Evolutionary conservation across 768 basidiomycete species (phyloP), one percentile per base, ranked within the genome.

Genomic region (Ramaria rubella): DNA sequence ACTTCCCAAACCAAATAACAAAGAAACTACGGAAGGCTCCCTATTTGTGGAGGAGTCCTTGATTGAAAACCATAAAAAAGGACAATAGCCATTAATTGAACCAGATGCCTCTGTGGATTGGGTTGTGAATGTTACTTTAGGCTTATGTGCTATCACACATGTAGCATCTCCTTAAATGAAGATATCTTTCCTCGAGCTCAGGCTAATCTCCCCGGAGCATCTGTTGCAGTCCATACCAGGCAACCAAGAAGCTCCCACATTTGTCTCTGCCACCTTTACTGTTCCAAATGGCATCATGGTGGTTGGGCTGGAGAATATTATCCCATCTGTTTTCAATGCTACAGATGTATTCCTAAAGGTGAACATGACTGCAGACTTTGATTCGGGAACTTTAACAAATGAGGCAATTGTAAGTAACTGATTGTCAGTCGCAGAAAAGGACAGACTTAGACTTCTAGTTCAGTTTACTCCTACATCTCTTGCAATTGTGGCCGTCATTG

Each of bases 41-140:
- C 55, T 81, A 5, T 76, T 79, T 64, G 69, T 81, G 34, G 79
- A 80, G 40, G 80, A 82, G 61, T 69, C 69, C 3, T 78, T 78
- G 2, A 64, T 81, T 60, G 81, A 82, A 59, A 80, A 82, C 54
- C 77, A 75, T 64, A 81, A 81, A 64, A 62, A 73, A 31, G 80
- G 79, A 2, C 77, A 77, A 59, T 72, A 75, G 21, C 73, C 75
- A 45, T 72, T 77, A 6, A 68, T 72, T 2, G 62, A 73, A 0
- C 75, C 79, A 0, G 68, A 76, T 59, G 72, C 81, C 61, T 69
- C 65, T 1, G 80, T 77, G 2, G 75, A 80, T 55, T 82, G 80
- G 80, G 63, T 79, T n/a, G 74, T 81, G 49, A 82, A 81, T 52
- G 74, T 82, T 36, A 78, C 78, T 5, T 66, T 82, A 8, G 76